Evolutionary conservation across 1,139 yeast species (phyloP).

Genomic region (Citeromyces siamensis): DNA sequence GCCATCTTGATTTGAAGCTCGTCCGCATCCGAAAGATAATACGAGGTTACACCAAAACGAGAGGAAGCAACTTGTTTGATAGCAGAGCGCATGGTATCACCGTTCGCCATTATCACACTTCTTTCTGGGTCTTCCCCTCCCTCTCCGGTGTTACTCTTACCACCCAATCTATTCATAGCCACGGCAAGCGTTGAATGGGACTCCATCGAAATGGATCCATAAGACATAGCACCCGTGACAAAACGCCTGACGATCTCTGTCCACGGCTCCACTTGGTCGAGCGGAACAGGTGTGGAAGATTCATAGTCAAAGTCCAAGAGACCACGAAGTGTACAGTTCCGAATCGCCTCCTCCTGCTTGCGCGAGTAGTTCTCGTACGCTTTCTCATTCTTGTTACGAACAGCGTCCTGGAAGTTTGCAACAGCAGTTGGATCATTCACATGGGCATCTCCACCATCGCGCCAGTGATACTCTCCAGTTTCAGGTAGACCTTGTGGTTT

Average conservation of each 20-base stretch:
- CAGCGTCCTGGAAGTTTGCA: conserved; percentile 94
- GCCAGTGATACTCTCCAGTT: conserved; percentile 96
- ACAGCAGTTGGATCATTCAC: conserved; percentile 91
- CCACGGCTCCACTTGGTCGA: conserved; percentile 99
- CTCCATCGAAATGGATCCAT: conserved; percentile 97
- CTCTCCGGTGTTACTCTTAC: conserved; percentile 97
- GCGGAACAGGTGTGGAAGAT: conserved; percentile 61
- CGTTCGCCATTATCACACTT: conserved; percentile 65
- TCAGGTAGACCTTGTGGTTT: conserved; percentile 75
- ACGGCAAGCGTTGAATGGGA: conserved; percentile 96
- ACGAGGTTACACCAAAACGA: conserved; percentile 94
- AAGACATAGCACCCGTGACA: conserved; percentile 98
- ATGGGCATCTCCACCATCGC: conserved; percentile 97
- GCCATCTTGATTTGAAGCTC: conserved; percentile 98
- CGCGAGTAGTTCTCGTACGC: conserved; percentile 87
- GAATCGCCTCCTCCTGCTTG: conserved; percentile 85
- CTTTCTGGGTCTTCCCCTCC: conserved; percentile 99
- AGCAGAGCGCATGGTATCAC: conserved; percentile 97
- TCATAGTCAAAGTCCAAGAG: conserved; percentile 81
- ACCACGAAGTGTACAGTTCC: conserved; percentile 89
- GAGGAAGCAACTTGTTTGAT: conserved; percentile 98
- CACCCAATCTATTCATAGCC: conserved; percentile 97
- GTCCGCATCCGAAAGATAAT: conserved; percentile 91
- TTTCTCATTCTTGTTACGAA: conserved; percentile 84
- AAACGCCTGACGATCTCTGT: conserved; percentile 96